Base-by-base conservation (phyloP, 768 basidiomycete species). In the Termitomyces sp. region DNA sequence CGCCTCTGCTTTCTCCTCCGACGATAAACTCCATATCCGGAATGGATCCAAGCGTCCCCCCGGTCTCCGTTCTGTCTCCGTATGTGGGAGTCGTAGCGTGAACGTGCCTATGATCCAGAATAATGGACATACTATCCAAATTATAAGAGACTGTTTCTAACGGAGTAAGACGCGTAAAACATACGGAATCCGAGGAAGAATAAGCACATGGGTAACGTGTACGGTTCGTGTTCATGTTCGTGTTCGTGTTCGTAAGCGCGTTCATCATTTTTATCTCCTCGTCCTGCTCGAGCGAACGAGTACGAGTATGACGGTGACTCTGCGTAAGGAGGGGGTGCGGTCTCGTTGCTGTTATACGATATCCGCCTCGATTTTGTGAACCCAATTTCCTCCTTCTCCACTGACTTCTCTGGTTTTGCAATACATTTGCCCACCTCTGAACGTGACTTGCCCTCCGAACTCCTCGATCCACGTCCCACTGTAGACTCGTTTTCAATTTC, bases 171-270 rank as follows among this genome's bases (percentile, higher is more conserved):
- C 16, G 32, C 7, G 13, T 9, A 18, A 12, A 26, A 59, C 63
- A 10, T 44, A 64, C 63, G 55, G 35, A 64, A 64, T 26, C 63
- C 63, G 5, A 61, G 43, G 51, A 64, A 52, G 51, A 64, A 64
- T 5, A 64, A 18, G 33, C 54, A 63, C 59, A 60, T 60, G 5
- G 59, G 50, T 35, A 60, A 20, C 13, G 56, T 58, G 26, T 44
- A 59, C 23, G 62, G 56, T 51, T 58, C 62, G 7, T 28, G 36
- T 32, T 40, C 41, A 12, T 23, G 23, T 28, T 28, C 23, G 8
- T 26, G 9, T 36, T 51, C 35, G 49, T 50, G 13, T 50, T 49
- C 48, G 33, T 35, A 14, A 23, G 35, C 4, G 13, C 4, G 41
- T 23, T 41, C 43, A 20, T 44, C 1, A 3, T 35, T 10, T 8